Evolutionary conservation across 495 filamentous ascomycete genomes (phyloP), one percentile per base, ranked within the genome.

Genomic region (Sporormia fimetaria): DNA sequence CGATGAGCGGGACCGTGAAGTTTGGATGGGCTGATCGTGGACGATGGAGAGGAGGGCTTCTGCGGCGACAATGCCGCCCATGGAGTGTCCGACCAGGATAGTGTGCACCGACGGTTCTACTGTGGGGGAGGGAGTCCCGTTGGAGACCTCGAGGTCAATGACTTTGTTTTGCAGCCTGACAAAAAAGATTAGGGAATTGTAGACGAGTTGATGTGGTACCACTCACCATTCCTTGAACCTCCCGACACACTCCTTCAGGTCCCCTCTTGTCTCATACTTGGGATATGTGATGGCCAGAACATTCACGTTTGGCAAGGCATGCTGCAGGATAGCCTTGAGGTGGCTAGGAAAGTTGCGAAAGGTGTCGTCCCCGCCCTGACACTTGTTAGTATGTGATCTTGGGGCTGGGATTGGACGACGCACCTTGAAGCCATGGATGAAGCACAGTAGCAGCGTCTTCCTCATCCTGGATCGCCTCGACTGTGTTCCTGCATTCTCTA

Each of bases 391-490:
- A 27, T 12, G 6, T 9, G 4, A 28, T 16, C 9, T 2, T 7
- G 16, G 33, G 21, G 32, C 25, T 23, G 35, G 16, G 21, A 25
- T 12, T 7, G 17, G 12, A 10, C 12, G 27, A 47, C 63, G 34
- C 61, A 88, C 86, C 76, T 96, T 94, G 73, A 98, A 98, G 37
- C 90, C 90, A 61, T 98, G 90, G 35, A 96, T 87, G 63, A 94
- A 96, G 57, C 81, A 84, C 36, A 98, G 64, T 8, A 98, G 64
- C 21, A 98, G 65, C 48, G 83, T 94, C 61, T 87, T 94, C 65
- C 79, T 85, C 81, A 85, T 93, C 38, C 58, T 75, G 62, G 30
- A 12, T 27, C 25, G 10, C 51, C 45, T 41, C 21, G 37, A 37
- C 42, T 51, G 32, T 51, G 54, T 42, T 57, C 54, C 47, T 50